Conservation (phyloP, 257 asterid genomes). For the Rubia yunnanensis region DNA sequence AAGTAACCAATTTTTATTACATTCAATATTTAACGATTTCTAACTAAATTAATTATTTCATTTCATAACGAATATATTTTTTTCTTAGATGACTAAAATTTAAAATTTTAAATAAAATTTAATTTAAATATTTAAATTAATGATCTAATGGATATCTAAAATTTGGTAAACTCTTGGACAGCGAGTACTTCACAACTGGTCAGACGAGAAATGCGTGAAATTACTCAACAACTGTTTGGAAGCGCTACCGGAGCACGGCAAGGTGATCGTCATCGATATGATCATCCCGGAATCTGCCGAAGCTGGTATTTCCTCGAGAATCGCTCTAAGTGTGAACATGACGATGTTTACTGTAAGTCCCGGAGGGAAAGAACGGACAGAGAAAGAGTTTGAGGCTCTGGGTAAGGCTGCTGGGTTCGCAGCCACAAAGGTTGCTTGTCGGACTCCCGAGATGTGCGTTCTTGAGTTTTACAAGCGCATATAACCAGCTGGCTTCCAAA, state of each 20-base stretch:
- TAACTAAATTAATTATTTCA: no score
- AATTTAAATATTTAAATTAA: no score
- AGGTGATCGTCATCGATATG: constrained; percentile 17
- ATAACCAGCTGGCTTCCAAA: background rate
- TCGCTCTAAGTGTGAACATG: constrained; percentile 8
- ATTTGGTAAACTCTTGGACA: background rate
- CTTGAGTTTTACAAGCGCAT: constrained; percentile 19
- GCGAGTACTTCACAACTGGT: constrained; percentile 29
- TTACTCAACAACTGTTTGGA: constrained; percentile 19
- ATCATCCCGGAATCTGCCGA: constrained; percentile 18
- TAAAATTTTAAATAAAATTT: no score
- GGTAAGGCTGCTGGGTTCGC: constrained; percentile 20
- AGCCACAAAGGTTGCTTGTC: constrained; percentile 1
- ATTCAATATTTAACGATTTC: no score
- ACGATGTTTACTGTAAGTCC: constrained; percentile 13
- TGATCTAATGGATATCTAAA: no score
- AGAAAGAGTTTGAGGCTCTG: constrained; percentile 13
- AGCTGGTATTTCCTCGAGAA: constrained; percentile 5
- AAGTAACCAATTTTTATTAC: no score
- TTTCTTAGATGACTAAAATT: no score
- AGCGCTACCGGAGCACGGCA: constrained; percentile 19
- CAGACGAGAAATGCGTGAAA: constrained; percentile 19
- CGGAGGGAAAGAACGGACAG: constrained; percentile 25
- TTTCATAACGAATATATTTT: no score
- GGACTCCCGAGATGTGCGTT: constrained; percentile 12